A percentile compares a stretch with the other conserved stretches of the same genome.
Conservation (phyloP, 169 alveolate genomes). For the Amoebophrya sp. region DNA sequence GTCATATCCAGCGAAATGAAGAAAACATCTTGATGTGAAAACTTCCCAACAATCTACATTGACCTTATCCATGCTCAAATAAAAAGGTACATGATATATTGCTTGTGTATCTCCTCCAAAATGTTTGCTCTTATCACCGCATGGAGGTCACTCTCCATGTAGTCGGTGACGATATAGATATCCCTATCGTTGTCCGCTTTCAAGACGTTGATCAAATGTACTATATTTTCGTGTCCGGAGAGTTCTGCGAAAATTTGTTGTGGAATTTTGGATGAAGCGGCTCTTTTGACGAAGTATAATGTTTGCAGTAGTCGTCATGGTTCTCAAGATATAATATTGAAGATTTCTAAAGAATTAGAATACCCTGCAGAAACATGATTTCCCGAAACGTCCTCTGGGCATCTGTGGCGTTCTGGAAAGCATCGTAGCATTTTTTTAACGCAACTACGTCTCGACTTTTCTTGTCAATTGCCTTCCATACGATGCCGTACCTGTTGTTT, state of each 20-base stretch:
- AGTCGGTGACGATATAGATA: constrained; percentile 94
- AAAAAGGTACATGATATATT: constrained; percentile 61
- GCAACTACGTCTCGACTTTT: constrained; percentile 81
- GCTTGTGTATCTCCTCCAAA: constrained; percentile 66
- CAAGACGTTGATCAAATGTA: constrained; percentile 82
- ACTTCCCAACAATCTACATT: too few relatives aligned
- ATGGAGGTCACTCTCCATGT: constrained; percentile 94
- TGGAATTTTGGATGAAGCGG: too few relatives aligned
- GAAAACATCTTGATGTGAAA: too few relatives aligned
- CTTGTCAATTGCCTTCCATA: constrained; percentile 54
- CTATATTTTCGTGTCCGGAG: constrained; percentile 89
- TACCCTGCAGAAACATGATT: constrained; percentile 84
- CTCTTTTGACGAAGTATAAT: too few relatives aligned
- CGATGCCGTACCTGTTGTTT: too few relatives aligned
- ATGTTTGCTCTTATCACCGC: constrained; percentile 96
- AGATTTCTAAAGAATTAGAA: constrained; percentile 81
- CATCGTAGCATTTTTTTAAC: constrained; percentile 96
- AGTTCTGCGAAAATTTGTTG: too few relatives aligned
- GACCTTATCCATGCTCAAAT: too few relatives aligned
- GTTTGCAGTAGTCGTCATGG: too few relatives aligned
- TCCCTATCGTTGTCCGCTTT: constrained; percentile 96
- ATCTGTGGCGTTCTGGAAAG: constrained; percentile 97
- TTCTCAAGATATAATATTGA: too few relatives aligned
- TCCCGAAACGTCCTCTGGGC: constrained; percentile 99
- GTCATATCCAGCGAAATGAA: too few relatives aligned